Base-by-base conservation (phyloP, 768 basidiomycete species). In the Trametes gibbosa region DNA sequence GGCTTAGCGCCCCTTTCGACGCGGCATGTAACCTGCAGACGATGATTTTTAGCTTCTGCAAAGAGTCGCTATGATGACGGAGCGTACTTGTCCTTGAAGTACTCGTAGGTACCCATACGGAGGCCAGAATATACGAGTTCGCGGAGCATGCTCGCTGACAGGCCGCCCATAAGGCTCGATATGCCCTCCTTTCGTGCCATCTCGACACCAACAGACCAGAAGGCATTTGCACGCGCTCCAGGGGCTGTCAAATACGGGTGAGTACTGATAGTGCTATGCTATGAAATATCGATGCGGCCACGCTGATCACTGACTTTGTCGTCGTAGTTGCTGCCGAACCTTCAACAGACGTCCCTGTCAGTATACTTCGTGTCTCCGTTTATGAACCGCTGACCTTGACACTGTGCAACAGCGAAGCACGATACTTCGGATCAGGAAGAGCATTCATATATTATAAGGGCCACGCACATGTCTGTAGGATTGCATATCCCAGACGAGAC, bases 71-170 rank as follows among this genome's bases (percentile, higher is more conserved):
- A n/a, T n/a, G n/a, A n/a, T n/a, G n/a, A n/a, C 29, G 27, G 9
- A 14, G 65, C 72, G 24, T 32, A 75, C 72, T 61, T 63, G 61
- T 73, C 72, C 59, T 75, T 75, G 70, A 74, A 75, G 62, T 63
- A 71, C 62, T 75, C 74, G 59, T 75, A 75, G 29, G 73, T 67
- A 21, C 74, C 74, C 39, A 75, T 65, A 12, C 74, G 65, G 32
- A 74, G 56, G 19, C 72, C 72, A 1, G 73, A 74, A 56, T 75
- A 75, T n/a, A 70, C 66, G 34, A 72, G 34, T 57, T 75, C 74
- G 12, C 74, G 72, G 21, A 72, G 59, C 69, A 73, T 71, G 56
- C 72, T 73, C 43, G 74, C 73, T 13, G 68, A 69, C 42, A 74
- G 59, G 8, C 74, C 74, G 34, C 64, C 69, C 65, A 65, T 66